Evolutionary conservation across 2,329 filamentous ascomycete genomes (phyloP), one percentile per base, ranked within the genome.

Genomic region (Blastomyces parvus): DNA sequence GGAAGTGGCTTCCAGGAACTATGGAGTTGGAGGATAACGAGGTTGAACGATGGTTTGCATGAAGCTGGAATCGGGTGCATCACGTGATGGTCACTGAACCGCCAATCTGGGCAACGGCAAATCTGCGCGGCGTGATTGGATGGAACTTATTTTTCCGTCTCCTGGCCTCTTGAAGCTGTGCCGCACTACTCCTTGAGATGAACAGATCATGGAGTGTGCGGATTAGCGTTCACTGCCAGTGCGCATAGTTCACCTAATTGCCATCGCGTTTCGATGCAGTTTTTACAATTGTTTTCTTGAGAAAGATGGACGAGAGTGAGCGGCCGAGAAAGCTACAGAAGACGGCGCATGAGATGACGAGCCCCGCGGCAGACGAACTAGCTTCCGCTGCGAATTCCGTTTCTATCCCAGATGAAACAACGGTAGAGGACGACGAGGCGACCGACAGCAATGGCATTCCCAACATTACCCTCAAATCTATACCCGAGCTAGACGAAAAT

Each of bases 251-350:
- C n/a, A 22, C n/a, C 19, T 2, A 19, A 33, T 30, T 25, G 25
- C 36, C 14, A 27, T 56, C 22, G 6, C 46, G 14, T 53, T 44
- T 9, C 3, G 19, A 30, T 33, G 50, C 13, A n/a, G 40, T 46
- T 56, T 9, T 19, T 44, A 22, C n/a, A 48, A 33, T n/a, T n/a
- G n/a, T 33, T 6, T 17, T 3, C 7, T 42, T 59, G 57, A 14
- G 11, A 27, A 74, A 66, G n/a, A 85, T 85, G 83, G 82, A 82
- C 63, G 77, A 77, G 50, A 81, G 82, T 64, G 83, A 83, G 66
- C 74, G 83, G 58, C 83, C 83, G 8, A 72, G 76, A 2, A 86
- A 86, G 70, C 74, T 84, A 64, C 74, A 79, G 59, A 86, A 85
- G 74, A 68, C 83, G 40, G 78, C 75, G 38, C 74, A 80, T 57